Percentiles rank a stretch among this genome's conserved stretches.
These are phyloP conservation scores for Pseudogymnoascus sp. DNA, from an alignment of 2,329 filamentous ascomycete species.

Conservation along the genomic window DNA sequence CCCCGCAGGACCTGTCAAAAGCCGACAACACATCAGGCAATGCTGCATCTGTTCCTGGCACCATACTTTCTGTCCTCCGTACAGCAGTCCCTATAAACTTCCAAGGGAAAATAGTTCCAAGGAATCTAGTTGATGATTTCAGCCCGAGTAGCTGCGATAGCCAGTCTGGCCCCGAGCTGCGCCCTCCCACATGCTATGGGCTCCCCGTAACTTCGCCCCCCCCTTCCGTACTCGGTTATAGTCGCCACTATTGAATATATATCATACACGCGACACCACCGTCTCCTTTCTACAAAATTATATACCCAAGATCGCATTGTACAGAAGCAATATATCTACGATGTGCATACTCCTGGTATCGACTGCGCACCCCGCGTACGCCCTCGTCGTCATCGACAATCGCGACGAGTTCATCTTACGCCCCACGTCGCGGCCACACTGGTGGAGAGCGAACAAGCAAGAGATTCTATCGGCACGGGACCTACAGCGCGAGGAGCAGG, in stretches of 20 bases:
- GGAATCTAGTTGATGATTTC: background rate
- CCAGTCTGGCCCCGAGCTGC: background rate
- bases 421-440: conserved; percentile 54
- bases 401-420: conserved; percentile 64
- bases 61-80: background rate
- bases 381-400: conserved; percentile 68
- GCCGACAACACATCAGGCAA: conserved; percentile 4
- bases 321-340: background rate
- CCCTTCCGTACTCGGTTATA: conserved; percentile 3
- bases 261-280: background rate
- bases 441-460: conserved; percentile 40
- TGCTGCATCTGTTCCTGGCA: background rate
- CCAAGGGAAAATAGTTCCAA: background rate
- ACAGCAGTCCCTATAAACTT: background rate
- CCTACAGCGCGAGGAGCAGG: conserved; percentile 51
- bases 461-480: conserved; percentile 50
- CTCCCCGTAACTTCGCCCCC: background rate
- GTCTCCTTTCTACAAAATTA: background rate
- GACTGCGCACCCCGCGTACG: conserved; percentile 66
- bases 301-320: background rate
- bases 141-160: background rate
- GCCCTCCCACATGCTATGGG: background rate
- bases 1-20: conserved; percentile 1
- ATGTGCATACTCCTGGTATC: conserved; percentile 76
- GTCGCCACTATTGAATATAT: background rate